A percentile compares a stretch with the other conserved stretches of the same genome.
Evolutionary conservation across 805 yeast species (phyloP).

Genomic region (Isabelozyma heimii): DNA sequence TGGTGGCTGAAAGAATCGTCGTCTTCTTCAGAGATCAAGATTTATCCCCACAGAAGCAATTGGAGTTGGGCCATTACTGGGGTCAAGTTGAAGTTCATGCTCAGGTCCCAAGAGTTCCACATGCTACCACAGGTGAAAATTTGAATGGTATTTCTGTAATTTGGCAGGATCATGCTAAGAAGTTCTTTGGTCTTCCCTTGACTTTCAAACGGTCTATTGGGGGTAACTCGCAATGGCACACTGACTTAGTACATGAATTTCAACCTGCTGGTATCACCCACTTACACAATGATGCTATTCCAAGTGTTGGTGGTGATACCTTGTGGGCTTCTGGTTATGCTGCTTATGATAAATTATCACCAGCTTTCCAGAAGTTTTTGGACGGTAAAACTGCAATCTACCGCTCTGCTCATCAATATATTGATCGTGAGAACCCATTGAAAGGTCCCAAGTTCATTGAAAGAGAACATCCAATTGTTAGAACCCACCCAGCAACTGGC

Average conservation of each 20-base stretch:
- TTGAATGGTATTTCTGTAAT: conserved; percentile 36
- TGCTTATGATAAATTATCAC: conserved; percentile 55
- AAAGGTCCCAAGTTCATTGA: conserved; percentile 47
- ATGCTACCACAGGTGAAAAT: conserved; percentile 9
- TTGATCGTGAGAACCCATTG: conserved; percentile 45
- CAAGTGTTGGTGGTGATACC: conserved; percentile 54
- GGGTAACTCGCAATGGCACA: conserved; percentile 32
- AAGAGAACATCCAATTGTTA: conserved; percentile 58
- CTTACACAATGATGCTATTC: conserved; percentile 38
- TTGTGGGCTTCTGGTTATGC: conserved; percentile 58
- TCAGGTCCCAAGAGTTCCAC: conserved; percentile 23
- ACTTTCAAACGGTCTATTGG: conserved; percentile 24
- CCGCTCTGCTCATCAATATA: conserved; percentile 40
- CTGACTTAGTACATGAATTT: conserved; percentile 34
- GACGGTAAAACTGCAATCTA: conserved; percentile 51
- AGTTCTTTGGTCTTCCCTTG: conserved; percentile 23
- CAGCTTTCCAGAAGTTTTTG: conserved; percentile 47
- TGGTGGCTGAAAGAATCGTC: conserved; percentile 27
- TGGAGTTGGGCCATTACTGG: conserved; percentile 24
- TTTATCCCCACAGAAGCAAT: conserved; percentile 29
- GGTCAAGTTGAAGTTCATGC: conserved; percentile 30
- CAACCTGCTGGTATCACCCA: conserved; percentile 40
- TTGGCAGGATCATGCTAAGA: conserved; percentile 37
- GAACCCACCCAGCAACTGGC: conserved; percentile 67
- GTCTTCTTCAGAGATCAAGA: conserved; percentile 32